phyloP scores from a whole-genome alignment of 2,329 filamentous ascomycete species.

The Cylindrodendrum hubeiense region DNA sequence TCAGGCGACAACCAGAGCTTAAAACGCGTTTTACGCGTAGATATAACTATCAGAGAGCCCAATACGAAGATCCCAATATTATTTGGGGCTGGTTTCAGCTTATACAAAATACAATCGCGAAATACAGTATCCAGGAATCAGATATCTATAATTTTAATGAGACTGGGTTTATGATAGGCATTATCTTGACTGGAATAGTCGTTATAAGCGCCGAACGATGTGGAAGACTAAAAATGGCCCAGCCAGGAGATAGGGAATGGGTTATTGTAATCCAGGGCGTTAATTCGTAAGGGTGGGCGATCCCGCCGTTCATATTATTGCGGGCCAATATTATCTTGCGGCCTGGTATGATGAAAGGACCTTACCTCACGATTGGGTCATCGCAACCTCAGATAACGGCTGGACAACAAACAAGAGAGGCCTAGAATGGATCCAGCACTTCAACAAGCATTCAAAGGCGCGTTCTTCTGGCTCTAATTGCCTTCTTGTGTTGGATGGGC shows the following conservation, averaged over 20 bases:
- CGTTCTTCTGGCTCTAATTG: conserved; percentile 43
- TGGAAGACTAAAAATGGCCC: conserved; percentile 2
- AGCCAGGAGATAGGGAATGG: conserved; percentile 31
- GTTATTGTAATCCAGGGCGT: conserved; percentile 24
- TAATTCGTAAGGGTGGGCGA: conserved; percentile 7
- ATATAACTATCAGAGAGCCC: too few species aligned
- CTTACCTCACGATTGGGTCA: conserved; percentile 44
- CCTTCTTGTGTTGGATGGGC: conserved; percentile 53
- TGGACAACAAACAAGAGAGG: conserved; percentile 51
- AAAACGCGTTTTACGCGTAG: too few species aligned
- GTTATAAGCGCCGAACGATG: conserved; percentile 6
- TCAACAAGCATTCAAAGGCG: conserved; percentile 46
- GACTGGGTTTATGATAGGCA: conserved; percentile 18
- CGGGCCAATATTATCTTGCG: conserved; percentile 28
- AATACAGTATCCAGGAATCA: too few species aligned
- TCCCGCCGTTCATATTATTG: conserved; percentile 26
- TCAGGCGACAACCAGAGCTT: too few species aligned
- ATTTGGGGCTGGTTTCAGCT: too few species aligned
- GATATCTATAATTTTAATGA: conserved; percentile 37
- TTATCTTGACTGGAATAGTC: conserved; percentile 10
- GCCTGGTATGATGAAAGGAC: conserved; percentile 35
- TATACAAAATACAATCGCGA: too few species aligned
- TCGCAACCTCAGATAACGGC: conserved; percentile 47
- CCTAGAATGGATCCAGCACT: conserved; percentile 51
- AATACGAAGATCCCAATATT: too few species aligned